phyloP scores from a whole-genome alignment of 2,329 filamentous ascomycete genomes.

The Exserohilum turcica region DNA sequence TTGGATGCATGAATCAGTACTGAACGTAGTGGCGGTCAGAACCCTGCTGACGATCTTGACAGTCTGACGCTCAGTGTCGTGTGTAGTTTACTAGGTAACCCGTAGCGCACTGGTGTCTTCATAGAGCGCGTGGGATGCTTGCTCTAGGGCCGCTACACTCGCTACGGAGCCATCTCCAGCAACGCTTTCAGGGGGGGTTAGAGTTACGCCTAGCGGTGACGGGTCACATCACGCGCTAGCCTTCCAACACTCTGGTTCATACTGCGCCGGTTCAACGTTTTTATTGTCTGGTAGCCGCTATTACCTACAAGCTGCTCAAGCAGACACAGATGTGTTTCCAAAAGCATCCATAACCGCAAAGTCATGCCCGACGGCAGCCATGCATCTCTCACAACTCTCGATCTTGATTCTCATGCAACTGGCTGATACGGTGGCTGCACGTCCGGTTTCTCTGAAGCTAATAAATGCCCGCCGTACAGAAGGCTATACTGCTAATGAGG shows the following conservation, averaged over 20 bases:
- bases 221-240: neutral
- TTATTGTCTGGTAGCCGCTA: neutral
- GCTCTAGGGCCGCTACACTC: neutral
- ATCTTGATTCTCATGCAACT: neutral
- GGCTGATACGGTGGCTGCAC: neutral
- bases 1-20: neutral
- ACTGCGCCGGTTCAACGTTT: neutral
- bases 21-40: constrained; percentile 1
- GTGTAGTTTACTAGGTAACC: neutral
- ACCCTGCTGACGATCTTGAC: neutral
- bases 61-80: neutral
- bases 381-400: neutral
- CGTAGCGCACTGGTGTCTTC: neutral
- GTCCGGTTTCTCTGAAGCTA: neutral
- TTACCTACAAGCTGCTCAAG: neutral
- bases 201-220: neutral
- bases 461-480: neutral
- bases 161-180: constrained; percentile 7
- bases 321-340: neutral
- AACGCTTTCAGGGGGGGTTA: neutral
- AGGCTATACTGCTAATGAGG: neutral
- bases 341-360: neutral
- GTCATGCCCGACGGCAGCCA: neutral
- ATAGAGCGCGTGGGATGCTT: neutral
- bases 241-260: neutral